Percentiles rank a stretch among this genome's conserved stretches.
Evolutionary conservation across 1,139 yeast species (phyloP).

Genomic region (Saccharomycopsis phalli): DNA sequence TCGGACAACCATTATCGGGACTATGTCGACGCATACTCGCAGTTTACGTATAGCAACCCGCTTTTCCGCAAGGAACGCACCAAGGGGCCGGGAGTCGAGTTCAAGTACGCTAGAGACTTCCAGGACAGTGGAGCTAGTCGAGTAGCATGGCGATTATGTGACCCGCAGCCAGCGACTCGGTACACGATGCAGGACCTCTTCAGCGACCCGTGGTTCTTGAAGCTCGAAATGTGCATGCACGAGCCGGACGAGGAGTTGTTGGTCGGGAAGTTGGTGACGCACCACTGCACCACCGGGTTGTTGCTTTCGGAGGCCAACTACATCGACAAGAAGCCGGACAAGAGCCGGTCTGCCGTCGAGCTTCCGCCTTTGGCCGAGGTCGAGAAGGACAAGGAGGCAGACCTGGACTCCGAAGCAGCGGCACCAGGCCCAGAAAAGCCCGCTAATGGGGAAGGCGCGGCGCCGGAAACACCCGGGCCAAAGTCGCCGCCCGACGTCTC

Average conservation of each 20-base stretch:
- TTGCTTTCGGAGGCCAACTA: constrained; percentile 1
- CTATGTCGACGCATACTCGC: constrained; percentile 43
- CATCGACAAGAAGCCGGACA: background rate
- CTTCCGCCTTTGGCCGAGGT: background rate
- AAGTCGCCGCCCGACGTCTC: background rate
- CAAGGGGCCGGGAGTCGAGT: constrained; percentile 62
- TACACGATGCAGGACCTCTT: constrained; percentile 47
- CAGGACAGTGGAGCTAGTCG: constrained; percentile 52
- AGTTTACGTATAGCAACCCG: constrained; percentile 43
- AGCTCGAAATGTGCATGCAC: constrained; percentile 51
- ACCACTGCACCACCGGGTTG: constrained; percentile 7
- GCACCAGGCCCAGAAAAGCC: background rate
- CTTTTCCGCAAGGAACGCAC: constrained; percentile 42
- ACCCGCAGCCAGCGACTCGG: constrained; percentile 47
- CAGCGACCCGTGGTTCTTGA: constrained; percentile 55
- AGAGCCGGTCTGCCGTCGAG: background rate
- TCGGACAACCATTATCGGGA: constrained; percentile 51
- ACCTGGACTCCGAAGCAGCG: background rate
- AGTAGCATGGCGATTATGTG: constrained; percentile 69
- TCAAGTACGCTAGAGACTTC: constrained; percentile 53
- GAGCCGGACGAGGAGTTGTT: constrained; percentile 40
- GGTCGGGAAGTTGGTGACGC: constrained; percentile 9
- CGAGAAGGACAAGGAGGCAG: background rate
- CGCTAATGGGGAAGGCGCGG: background rate
- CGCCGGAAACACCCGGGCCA: background rate